These are phyloP conservation scores for Conoideocrella luteorostrata DNA, from an alignment of 2,329 filamentous ascomycete genomes.

Conservation along the genomic window DNA sequence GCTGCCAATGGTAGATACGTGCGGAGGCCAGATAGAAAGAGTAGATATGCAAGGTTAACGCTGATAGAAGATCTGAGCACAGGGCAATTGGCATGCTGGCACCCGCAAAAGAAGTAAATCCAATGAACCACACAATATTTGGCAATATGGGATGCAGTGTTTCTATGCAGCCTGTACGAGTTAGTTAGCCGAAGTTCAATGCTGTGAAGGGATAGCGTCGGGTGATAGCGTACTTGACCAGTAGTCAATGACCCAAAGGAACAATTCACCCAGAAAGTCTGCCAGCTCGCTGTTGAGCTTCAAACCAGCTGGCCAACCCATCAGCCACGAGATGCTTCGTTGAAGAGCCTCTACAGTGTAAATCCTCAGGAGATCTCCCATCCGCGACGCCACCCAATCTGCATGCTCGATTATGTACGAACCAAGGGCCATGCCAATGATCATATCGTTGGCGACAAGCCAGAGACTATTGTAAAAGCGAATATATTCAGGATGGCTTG, in stretches of 20 bases:
- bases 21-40: conserved; percentile 96
- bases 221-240: conserved; percentile 65
- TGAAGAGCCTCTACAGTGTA: conserved; percentile 88
- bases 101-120: conserved; percentile 89
- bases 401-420: conserved; percentile 97
- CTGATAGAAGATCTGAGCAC: conserved; percentile 86
- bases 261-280: conserved; percentile 88
- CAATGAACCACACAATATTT: conserved; percentile 83
- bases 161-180: conserved; percentile 60
- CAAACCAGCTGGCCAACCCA: conserved; percentile 89
- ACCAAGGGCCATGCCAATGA: conserved; percentile 92
- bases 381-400: conserved; percentile 71
- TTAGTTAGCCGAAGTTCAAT: conserved; percentile 15
- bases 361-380: conserved; percentile 65
- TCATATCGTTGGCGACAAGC: conserved; percentile 97
- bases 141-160: conserved; percentile 75
- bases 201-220: conserved; percentile 13
- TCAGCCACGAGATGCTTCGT: conserved; percentile 88
- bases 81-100: conserved; percentile 96
- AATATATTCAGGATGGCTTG: conserved; percentile 94
- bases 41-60: conserved; percentile 93
- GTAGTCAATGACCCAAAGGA: conserved; percentile 97
- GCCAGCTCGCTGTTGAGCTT: conserved; percentile 94
- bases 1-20: conserved; percentile 96
- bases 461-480: conserved; percentile 98